Percentiles rank a stretch among this genome's conserved stretches.
phyloP scores from a whole-genome alignment of 768 basidiomycete species.

The Leccinum disarticulatum region DNA sequence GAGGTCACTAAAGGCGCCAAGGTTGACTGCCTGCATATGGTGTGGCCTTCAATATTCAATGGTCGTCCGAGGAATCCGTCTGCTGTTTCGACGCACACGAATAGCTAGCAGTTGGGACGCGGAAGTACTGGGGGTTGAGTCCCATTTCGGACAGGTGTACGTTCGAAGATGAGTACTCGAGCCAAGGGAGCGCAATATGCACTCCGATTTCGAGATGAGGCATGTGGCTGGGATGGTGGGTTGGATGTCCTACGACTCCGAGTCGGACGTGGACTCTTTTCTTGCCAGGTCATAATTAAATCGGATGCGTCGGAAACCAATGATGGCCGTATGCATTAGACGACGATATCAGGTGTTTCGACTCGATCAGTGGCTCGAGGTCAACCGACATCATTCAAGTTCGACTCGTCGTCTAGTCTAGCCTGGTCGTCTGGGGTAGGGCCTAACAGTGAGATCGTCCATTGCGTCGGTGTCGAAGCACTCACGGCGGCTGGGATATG shows the following conservation, averaged over 20 bases:
- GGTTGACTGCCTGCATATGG: constrained; percentile 59
- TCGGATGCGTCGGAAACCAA: background rate
- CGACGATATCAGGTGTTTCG: constrained; percentile 1
- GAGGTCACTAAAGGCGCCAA: constrained; percentile 62
- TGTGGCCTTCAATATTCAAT: constrained; percentile 56
- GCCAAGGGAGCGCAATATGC: background rate
- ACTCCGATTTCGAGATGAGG: constrained; percentile 30
- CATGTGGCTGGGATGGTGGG: constrained; percentile 16
- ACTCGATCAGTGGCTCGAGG: background rate
- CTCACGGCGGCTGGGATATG: background rate
- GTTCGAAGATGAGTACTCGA: background rate
- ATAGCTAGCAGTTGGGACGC: constrained; percentile 71
- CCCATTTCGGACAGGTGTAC: constrained; percentile 10
- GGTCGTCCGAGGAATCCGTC: constrained; percentile 69
- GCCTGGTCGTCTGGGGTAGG: too few species aligned
- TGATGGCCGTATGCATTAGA: too few species aligned
- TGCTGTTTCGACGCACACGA: constrained; percentile 65
- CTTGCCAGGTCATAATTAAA: background rate
- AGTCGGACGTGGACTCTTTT: background rate
- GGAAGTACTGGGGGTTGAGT: constrained; percentile 40
- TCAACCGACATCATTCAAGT: background rate
- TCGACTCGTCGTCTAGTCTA: too few species aligned
- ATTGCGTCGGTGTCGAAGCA: too few species aligned
- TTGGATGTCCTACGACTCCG: constrained; percentile 10
- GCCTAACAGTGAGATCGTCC: too few species aligned